These are phyloP conservation scores for Vigna mungo DNA, from an alignment of 306 rosid genomes.

Conservation along the genomic window DNA sequence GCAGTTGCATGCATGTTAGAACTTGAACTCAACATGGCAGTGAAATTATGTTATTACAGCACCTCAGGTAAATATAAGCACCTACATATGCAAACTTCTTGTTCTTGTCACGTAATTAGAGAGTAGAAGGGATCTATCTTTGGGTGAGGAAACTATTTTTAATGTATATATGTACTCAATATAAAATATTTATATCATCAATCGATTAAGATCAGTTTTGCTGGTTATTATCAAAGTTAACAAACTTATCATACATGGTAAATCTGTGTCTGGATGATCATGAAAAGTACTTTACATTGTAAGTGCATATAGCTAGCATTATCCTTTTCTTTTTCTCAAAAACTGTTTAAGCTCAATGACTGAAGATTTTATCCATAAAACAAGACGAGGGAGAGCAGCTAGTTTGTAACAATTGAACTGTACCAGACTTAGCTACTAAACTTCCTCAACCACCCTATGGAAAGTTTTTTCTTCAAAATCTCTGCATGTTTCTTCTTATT, in stretches of 20 bases:
- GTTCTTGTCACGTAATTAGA: too few relatives aligned
- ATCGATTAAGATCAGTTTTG: too few relatives aligned
- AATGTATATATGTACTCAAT: too few relatives aligned
- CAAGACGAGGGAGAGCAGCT: neutral
- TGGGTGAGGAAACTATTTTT: too few relatives aligned
- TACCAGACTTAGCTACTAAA: neutral
- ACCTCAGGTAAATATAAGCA: too few relatives aligned
- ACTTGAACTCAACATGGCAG: too few relatives aligned
- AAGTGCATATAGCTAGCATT: neutral
- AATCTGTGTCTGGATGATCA: neutral
- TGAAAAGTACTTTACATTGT: neutral
- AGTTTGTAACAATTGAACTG: neutral
- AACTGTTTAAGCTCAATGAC: neutral
- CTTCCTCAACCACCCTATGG: conserved; percentile 15
- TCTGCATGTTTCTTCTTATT: conserved; percentile 19
- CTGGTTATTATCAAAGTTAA: neutral
- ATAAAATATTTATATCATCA: too few relatives aligned
- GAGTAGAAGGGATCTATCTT: too few relatives aligned
- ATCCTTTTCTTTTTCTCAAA: neutral
- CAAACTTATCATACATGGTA: neutral
- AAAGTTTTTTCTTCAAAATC: conserved; percentile 30
- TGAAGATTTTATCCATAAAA: neutral
- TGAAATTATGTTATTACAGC: too few relatives aligned
- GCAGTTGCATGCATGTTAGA: too few relatives aligned
- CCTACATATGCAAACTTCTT: too few relatives aligned